phyloP scores from a whole-genome alignment of 148 eudicot species.

The Rhododendron kiyosumense region DNA sequence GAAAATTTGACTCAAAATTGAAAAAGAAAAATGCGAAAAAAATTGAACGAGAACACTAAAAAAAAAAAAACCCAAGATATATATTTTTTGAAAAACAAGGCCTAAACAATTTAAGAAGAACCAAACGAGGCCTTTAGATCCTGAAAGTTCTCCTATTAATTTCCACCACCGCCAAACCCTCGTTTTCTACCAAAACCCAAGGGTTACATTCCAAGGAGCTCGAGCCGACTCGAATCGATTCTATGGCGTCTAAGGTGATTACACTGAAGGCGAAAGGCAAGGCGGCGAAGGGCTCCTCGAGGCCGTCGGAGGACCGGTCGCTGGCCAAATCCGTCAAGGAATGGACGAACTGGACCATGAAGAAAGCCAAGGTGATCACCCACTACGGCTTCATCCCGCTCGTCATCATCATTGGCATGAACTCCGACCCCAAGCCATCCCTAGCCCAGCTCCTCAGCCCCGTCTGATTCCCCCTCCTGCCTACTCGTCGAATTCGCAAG shows the following conservation, averaged over 20 bases:
- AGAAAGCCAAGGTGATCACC: slow-evolving; percentile 59
- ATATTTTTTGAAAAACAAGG: no score
- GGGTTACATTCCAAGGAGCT: not conserved
- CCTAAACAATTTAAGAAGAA: no score
- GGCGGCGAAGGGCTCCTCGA: slow-evolving; percentile 17
- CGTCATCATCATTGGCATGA: slow-evolving; percentile 68
- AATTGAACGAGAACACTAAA: no score
- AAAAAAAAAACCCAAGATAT: no score
- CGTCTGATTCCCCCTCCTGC: slow-evolving; percentile 17
- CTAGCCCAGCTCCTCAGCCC: slow-evolving; percentile 72
- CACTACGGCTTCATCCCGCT: slow-evolving; percentile 79
- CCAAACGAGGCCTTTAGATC: not conserved
- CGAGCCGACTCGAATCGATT: not conserved
- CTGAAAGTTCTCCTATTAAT: not conserved
- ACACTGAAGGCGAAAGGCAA: slow-evolving; percentile 38
- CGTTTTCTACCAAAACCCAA: not conserved
- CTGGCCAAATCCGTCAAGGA: slow-evolving; percentile 41
- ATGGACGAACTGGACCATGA: slow-evolving; percentile 67
- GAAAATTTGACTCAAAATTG: no score
- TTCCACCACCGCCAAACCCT: not conserved
- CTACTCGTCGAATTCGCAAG: not conserved
- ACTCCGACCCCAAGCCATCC: slow-evolving; percentile 73
- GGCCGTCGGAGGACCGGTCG: slow-evolving; percentile 15
- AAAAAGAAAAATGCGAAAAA: no score
- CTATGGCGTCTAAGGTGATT: slow-evolving; percentile 30